phyloP scores from a whole-genome alignment of 768 basidiomycete species.

The Termitomyces sp. region DNA sequence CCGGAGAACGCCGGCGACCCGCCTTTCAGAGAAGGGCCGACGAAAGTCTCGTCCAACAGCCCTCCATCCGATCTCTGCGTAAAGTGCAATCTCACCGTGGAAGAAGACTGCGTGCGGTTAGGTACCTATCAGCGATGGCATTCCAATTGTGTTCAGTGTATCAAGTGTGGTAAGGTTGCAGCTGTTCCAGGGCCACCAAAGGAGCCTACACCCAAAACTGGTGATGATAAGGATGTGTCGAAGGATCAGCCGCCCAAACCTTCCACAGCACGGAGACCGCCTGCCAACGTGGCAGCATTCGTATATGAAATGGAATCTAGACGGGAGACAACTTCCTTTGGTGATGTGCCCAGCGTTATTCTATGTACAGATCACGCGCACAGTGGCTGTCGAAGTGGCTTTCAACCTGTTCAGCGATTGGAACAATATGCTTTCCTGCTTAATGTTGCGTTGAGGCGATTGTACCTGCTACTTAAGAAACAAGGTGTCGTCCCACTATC shows the following conservation, averaged over 20 bases:
- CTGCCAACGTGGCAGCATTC: slow-evolving; percentile 77
- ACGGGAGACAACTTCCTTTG: slow-evolving; percentile 65
- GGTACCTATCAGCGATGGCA: slow-evolving; percentile 99
- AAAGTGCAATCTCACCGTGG: slow-evolving; percentile 84
- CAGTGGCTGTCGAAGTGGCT: slow-evolving; percentile 62
- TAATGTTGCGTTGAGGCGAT: slow-evolving; percentile 88
- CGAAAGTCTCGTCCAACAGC: slow-evolving; percentile 54
- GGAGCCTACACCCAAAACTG: slow-evolving; percentile 48
- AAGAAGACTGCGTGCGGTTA: slow-evolving; percentile 93
- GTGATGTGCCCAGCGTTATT: slow-evolving; percentile 66
- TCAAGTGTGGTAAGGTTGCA: slow-evolving; percentile 71
- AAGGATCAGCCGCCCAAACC: slow-evolving; percentile 49
- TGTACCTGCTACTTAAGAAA: slow-evolving; percentile 84
- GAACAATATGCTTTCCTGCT: slow-evolving; percentile 98
- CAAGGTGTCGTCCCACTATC: slow-evolving; percentile 86
- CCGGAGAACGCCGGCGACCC: slow-evolving; percentile 89
- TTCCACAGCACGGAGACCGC: slow-evolving; percentile 64
- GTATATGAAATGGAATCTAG: slow-evolving; percentile 68
- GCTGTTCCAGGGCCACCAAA: slow-evolving; percentile 50
- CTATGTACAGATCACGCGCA: slow-evolving; percentile 78
- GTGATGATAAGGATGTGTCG: slow-evolving; percentile 42
- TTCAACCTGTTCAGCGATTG: slow-evolving; percentile 86
- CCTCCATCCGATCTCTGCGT: slow-evolving; percentile 91
- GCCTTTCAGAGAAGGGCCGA: slow-evolving; percentile 55
- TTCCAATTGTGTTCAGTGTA: slow-evolving; percentile 87